These are phyloP conservation scores for Ceriops decandra DNA, from an alignment of 345 rosid genomes.

Conservation along the genomic window DNA sequence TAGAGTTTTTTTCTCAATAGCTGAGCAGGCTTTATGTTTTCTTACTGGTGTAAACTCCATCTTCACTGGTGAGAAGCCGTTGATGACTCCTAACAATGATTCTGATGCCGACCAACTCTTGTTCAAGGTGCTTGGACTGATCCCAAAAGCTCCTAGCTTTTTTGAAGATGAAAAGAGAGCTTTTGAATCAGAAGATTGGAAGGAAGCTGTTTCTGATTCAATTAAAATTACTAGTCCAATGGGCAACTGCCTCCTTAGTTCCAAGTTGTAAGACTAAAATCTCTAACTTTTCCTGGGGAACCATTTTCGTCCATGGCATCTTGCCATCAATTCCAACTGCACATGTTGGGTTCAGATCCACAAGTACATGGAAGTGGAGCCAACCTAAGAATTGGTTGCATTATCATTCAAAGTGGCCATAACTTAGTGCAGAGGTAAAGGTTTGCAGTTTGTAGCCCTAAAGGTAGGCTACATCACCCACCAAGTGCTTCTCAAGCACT, in stretches of 20 bases:
- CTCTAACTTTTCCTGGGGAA: background rate
- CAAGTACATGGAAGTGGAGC: too few species aligned
- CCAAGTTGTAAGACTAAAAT: background rate
- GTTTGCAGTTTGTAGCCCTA: too few species aligned
- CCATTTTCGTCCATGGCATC: background rate
- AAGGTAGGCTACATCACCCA: too few species aligned
- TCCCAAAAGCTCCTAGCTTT: slow-evolving; percentile 72
- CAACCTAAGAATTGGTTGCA: too few species aligned
- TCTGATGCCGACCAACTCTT: slow-evolving; percentile 84
- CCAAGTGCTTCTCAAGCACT: too few species aligned
- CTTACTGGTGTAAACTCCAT: slow-evolving; percentile 98
- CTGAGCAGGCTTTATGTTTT: slow-evolving; percentile 94
- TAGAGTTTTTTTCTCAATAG: slow-evolving; percentile 79
- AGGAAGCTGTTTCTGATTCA: slow-evolving; percentile 49
- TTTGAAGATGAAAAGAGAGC: slow-evolving; percentile 37
- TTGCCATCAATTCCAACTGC: background rate
- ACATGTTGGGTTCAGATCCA: background rate
- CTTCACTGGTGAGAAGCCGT: slow-evolving; percentile 89
- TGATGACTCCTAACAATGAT: slow-evolving; percentile 94
- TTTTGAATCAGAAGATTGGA: slow-evolving; percentile 36
- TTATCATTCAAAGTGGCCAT: too few species aligned
- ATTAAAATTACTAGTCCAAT: slow-evolving; percentile 24
- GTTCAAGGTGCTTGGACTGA: slow-evolving; percentile 89
- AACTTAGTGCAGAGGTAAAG: too few species aligned
- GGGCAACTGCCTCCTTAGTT: background rate